Evolutionary conservation across 495 filamentous ascomycete species (phyloP).

Genomic region (Xylaria intraflava): DNA sequence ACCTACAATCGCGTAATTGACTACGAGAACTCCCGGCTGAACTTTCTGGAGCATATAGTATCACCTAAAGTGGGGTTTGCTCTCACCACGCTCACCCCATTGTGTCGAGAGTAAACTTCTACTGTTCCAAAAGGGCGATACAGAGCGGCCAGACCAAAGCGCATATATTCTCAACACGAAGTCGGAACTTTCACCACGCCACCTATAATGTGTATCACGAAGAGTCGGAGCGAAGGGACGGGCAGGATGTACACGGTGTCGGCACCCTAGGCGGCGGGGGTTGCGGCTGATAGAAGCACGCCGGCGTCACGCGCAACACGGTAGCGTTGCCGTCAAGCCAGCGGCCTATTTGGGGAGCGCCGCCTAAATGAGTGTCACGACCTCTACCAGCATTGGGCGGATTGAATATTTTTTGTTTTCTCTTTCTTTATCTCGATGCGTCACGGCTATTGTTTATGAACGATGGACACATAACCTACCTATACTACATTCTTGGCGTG

Average conservation of each 20-base stretch:
- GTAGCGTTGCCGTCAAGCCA: background rate
- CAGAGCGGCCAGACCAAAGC: conserved; percentile 8
- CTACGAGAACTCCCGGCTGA: conserved; percentile 23
- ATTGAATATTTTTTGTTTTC: background rate
- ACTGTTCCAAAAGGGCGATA: conserved; percentile 4
- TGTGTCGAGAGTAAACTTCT: conserved; percentile 6
- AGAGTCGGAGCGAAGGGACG: conserved; percentile 9
- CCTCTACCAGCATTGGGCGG: conserved; percentile 2
- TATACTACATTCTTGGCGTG: conserved; percentile 6
- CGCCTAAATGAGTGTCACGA: conserved; percentile 1
- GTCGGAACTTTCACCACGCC: background rate
- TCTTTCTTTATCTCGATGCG: conserved; percentile 19
- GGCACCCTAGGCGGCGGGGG: background rate
- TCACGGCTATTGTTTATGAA: conserved; percentile 24
- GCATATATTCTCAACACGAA: conserved; percentile 1
- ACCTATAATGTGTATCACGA: conserved; percentile 12
- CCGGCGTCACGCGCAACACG: conserved; percentile 1
- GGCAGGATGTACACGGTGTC: background rate
- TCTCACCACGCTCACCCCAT: conserved; percentile 13
- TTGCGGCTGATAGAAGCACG: conserved; percentile 6
- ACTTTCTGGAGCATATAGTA: conserved; percentile 34
- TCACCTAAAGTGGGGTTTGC: conserved; percentile 17
- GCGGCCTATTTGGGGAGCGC: background rate
- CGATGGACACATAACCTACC: conserved; percentile 19
- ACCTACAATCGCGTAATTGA: background rate